Evolutionary conservation across 2,329 filamentous ascomycete genomes (phyloP).

Genomic region (Xylariomycetidae sp.): DNA sequence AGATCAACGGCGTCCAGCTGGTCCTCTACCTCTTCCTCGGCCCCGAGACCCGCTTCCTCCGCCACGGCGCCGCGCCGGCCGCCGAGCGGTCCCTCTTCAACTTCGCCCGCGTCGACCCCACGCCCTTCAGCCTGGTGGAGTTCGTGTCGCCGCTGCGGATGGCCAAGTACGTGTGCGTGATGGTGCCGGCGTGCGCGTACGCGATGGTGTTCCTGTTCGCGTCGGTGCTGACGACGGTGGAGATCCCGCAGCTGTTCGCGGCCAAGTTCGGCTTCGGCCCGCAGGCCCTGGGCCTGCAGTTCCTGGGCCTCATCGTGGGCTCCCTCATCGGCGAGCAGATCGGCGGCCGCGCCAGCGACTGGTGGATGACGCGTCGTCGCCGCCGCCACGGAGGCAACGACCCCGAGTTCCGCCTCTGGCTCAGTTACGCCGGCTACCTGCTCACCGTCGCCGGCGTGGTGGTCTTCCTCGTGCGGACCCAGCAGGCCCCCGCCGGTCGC

Average conservation of each 20-base stretch:
- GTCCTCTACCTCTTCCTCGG: constrained; percentile 7
- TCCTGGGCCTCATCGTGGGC: constrained; percentile 5
- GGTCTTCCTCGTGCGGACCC: constrained; percentile 7
- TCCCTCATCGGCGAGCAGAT: constrained; percentile 8
- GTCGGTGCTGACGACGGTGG: constrained; percentile 4
- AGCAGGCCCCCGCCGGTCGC: constrained; percentile 1
- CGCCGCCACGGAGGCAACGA: background rate
- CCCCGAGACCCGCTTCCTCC: constrained; percentile 8
- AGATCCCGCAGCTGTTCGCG: constrained; percentile 9
- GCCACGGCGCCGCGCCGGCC: background rate
- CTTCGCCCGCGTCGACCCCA: constrained; percentile 6
- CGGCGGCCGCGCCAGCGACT: constrained; percentile 7
- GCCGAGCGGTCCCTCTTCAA: background rate
- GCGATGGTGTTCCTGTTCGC: constrained; percentile 8
- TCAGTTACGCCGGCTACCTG: constrained; percentile 7
- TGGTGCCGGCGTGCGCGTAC: constrained; percentile 6
- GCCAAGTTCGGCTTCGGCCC: constrained; percentile 7
- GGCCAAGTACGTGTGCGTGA: constrained; percentile 4
- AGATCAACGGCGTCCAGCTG: constrained; percentile 7
- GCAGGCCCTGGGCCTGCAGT: constrained; percentile 8
- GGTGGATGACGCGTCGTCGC: constrained; percentile 5
- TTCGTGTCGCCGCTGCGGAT: constrained; percentile 6
- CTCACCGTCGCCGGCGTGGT: constrained; percentile 4
- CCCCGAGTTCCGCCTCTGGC: constrained; percentile 9
- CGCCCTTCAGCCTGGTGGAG: constrained; percentile 5